phyloP scores from a whole-genome alignment of 73 alveolate genomes.

The Uronychia binucleata region DNA sequence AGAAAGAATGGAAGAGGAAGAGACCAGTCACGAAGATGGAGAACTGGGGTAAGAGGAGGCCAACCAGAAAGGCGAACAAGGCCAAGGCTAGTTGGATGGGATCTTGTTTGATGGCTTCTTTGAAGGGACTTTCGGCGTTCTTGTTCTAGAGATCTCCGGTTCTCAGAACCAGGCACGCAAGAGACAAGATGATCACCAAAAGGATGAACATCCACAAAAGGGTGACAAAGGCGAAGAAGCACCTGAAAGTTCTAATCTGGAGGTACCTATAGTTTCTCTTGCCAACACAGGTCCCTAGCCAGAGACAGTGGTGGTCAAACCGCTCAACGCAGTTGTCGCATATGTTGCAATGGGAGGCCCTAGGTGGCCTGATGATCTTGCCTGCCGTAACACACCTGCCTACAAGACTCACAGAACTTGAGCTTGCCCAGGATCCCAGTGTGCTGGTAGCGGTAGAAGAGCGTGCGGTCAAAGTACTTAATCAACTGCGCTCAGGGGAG shows the following conservation, averaged over 20 bases:
- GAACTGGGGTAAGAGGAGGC: no score
- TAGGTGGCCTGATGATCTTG: slow-evolving; percentile 7
- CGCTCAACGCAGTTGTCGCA: slow-evolving; percentile 39
- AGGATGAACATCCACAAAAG: neutral
- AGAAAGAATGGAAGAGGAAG: no score
- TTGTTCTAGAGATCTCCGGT: neutral
- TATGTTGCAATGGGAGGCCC: slow-evolving; percentile 50
- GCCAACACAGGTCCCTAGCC: slow-evolving; percentile 57
- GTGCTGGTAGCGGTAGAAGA: neutral
- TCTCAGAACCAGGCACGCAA: neutral
- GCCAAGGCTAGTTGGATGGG: neutral
- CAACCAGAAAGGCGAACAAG: neutral
- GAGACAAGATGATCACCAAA: neutral
- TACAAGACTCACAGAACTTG: slow-evolving; percentile 9
- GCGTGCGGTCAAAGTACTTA: neutral
- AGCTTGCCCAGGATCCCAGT: neutral
- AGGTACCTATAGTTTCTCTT: slow-evolving; percentile 22
- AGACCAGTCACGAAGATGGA: neutral
- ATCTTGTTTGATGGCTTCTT: slow-evolving; percentile 6
- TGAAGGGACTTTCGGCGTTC: neutral
- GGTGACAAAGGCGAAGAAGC: no score
- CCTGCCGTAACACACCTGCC: neutral
- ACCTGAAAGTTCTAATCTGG: neutral
- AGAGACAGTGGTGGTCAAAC: slow-evolving; percentile 58
- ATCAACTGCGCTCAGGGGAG: neutral